Conservation (phyloP, 2,329 filamentous ascomycete genomes). For the Neofusicoccum kwambonambiense region DNA sequence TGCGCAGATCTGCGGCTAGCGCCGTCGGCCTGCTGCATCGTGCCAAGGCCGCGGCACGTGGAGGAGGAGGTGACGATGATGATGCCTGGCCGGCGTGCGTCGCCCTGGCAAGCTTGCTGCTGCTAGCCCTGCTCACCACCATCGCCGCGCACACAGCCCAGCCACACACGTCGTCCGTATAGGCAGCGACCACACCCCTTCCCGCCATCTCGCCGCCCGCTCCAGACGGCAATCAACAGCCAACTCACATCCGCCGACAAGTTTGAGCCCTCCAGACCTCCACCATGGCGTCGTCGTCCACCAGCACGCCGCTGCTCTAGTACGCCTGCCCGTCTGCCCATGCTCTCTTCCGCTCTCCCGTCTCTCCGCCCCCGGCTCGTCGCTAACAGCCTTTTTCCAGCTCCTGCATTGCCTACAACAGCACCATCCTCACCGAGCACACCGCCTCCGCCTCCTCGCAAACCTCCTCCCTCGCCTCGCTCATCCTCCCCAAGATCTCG, state of each 20-base stretch:
- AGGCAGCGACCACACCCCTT: background rate
- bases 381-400: constrained; percentile 47
- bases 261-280: background rate
- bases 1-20: constrained; percentile 1
- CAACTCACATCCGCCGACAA: background rate
- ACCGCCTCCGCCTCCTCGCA: constrained; percentile 80
- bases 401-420: constrained; percentile 90
- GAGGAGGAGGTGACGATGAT: background rate
- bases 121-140: background rate
- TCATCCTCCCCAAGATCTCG: constrained; percentile 92
- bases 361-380: background rate
- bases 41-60: background rate
- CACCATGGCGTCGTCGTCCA: constrained; percentile 39
- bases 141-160: background rate
- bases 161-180: background rate
- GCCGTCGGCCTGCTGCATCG: background rate
- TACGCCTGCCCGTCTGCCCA: constrained; percentile 22
- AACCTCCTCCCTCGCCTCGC: constrained; percentile 81
- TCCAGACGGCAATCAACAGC: background rate
- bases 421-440: constrained; percentile 90
- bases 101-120: too few species aligned
- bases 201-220: background rate
- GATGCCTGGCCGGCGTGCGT: background rate
- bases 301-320: constrained; percentile 41
- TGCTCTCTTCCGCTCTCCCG: background rate